These are phyloP conservation scores for Apiotrichum laibachii DNA, from an alignment of 1,284 basidiomycete genomes.

Conservation along the genomic window DNA sequence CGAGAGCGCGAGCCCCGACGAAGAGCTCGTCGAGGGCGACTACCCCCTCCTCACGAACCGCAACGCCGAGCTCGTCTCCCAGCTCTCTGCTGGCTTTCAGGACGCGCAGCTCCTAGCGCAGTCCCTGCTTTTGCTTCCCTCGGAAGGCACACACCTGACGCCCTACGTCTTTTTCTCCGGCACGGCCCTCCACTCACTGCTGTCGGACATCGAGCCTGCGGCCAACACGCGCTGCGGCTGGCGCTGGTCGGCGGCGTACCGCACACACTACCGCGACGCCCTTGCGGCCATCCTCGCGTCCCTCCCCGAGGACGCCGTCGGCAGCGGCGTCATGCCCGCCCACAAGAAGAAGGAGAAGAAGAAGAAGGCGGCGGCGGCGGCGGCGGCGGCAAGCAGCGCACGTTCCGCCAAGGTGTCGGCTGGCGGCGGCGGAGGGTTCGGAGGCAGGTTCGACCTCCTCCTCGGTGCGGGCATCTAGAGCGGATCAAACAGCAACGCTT, in stretches of 20 bases:
- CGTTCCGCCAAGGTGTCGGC: too few species aligned
- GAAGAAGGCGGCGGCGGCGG: neutral
- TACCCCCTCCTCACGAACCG: constrained; percentile 54
- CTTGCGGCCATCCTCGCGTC: constrained; percentile 7
- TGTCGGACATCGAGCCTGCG: constrained; percentile 17
- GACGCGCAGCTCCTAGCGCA: constrained; percentile 42
- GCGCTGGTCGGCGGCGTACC: constrained; percentile 12
- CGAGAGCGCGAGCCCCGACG: constrained; percentile 3
- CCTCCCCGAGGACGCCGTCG: neutral
- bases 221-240: constrained; percentile 7
- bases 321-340: neutral
- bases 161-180: constrained; percentile 42
- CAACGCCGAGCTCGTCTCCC: constrained; percentile 68
- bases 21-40: constrained; percentile 15
- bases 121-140: constrained; percentile 34
- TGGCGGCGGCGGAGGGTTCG: neutral
- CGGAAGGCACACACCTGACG: constrained; percentile 27
- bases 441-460: constrained; percentile 6
- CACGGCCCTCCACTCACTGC: constrained; percentile 29
- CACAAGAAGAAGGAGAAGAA: neutral
- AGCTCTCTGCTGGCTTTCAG: constrained; percentile 59
- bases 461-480: neutral
- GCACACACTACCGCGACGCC: neutral
- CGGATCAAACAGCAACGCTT: too few species aligned
- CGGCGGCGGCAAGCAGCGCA: neutral